Evolutionary conservation across 2,329 filamentous ascomycete species (phyloP).

Genomic region (Mycosphaerella sp.): DNA sequence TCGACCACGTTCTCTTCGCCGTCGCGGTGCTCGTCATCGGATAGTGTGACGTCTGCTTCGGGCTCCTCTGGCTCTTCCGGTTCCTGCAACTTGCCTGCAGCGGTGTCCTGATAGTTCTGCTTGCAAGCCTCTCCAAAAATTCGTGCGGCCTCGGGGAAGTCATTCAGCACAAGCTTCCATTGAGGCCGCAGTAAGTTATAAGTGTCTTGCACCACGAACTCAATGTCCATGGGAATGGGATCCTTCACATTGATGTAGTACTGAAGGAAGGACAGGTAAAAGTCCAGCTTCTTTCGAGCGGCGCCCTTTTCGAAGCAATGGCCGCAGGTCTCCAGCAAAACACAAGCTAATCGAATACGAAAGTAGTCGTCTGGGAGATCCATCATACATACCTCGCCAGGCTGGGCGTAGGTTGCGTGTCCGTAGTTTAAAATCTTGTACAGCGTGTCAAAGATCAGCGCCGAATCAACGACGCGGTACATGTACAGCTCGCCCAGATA

Average conservation of each 20-base stretch:
- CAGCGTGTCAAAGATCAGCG: slow-evolving; percentile 88
- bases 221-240: slow-evolving; percentile 88
- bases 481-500: slow-evolving; percentile 96
- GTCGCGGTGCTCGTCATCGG: slow-evolving; percentile 69
- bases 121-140: slow-evolving; percentile 82
- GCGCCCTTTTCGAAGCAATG: slow-evolving; percentile 92
- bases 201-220: slow-evolving; percentile 92
- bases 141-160: slow-evolving; percentile 73
- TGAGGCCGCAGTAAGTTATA: slow-evolving; percentile 79
- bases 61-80: slow-evolving; percentile 56
- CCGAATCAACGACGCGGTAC: slow-evolving; percentile 92
- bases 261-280: slow-evolving; percentile 94
- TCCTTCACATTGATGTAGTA: slow-evolving; percentile 94
- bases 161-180: slow-evolving; percentile 73
- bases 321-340: slow-evolving; percentile 87
- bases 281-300: slow-evolving; percentile 94
- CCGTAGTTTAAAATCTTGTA: slow-evolving; percentile 94
- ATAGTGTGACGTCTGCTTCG: slow-evolving; percentile 44
- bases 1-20: slow-evolving; percentile 57
- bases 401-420: slow-evolving; percentile 70
- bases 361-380: slow-evolving; percentile 95
- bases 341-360: slow-evolving; percentile 83
- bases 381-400: slow-evolving; percentile 67
- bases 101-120: slow-evolving; percentile 78
- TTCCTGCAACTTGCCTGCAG: slow-evolving; percentile 62